phyloP scores from a whole-genome alignment of 2,329 filamentous ascomycete genomes.

The Trichoderma afroharzianum region DNA sequence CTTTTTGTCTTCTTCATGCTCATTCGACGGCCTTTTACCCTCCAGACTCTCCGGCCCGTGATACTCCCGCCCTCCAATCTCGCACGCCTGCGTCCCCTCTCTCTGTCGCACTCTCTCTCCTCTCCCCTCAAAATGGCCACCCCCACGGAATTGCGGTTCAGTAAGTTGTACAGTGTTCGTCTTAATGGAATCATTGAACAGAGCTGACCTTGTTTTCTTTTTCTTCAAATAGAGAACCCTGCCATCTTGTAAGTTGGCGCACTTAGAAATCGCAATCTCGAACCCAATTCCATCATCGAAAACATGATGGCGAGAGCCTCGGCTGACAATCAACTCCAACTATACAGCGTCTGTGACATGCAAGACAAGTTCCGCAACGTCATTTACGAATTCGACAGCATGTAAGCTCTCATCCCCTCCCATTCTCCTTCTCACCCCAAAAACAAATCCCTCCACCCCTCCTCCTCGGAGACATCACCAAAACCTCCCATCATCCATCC shows the following conservation, averaged over 20 bases:
- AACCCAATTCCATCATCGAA: background rate
- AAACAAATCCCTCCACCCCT: background rate
- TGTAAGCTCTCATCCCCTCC: slow-evolving; percentile 48
- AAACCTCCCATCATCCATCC: background rate
- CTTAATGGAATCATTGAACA: background rate
- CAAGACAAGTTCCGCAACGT: slow-evolving; percentile 86
- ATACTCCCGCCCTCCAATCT: background rate
- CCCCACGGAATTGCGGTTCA: slow-evolving; percentile 30
- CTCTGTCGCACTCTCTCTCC: background rate
- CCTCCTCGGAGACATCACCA: too few relatives aligned
- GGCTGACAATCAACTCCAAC: slow-evolving; percentile 3
- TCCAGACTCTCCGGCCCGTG: background rate
- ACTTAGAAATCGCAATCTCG: background rate
- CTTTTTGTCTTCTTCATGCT: background rate
- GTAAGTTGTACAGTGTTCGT: slow-evolving; percentile 26
- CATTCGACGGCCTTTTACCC: background rate
- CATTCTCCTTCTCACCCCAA: background rate
- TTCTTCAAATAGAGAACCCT: slow-evolving; percentile 39
- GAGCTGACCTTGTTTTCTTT: background rate
- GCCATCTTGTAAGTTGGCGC: slow-evolving; percentile 46
- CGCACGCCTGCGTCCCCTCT: background rate
- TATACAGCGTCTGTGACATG: slow-evolving; percentile 78
- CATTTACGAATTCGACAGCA: slow-evolving; percentile 80
- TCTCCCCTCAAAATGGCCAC: background rate
- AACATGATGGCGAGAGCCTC: background rate